Base-by-base conservation (phyloP, 805 yeast species). In the Yamadazyma philogaea region DNA sequence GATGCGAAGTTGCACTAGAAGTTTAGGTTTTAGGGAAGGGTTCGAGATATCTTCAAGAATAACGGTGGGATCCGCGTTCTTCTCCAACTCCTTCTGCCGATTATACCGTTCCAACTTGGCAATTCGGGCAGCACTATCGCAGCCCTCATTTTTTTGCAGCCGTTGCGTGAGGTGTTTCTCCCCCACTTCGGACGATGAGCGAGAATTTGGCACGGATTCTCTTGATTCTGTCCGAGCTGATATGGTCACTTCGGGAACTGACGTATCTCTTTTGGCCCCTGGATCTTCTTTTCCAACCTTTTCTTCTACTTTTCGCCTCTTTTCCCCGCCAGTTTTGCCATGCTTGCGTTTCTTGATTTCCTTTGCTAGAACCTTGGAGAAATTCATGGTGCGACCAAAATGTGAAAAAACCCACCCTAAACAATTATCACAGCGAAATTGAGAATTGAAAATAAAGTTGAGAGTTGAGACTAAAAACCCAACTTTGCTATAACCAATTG, bases 301-400 rank as follows among this genome's bases (percentile, higher is more conserved):
- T n/a, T n/a, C 12, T 11, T 24, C 28, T 5, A 24, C 28, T 7
- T 24, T 24, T 24, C 28, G 8, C 21, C 35, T 32, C 33, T 30
- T 30, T 28, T 27, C 49, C 37, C 28, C 45, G 47, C 34, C 42
- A 21, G 24, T 20, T 26, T 39, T 28, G 40, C 51, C 42, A 45
- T 39, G 26, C 37, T 21, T 61, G 59, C 75, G 75, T 59, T 68
- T 75, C 6, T 60, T 63, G 16, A 79, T 78, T 55, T 79, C 83
- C 20, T 63, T 57, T 1, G 70, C 51, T 40, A 79, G 63, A 59
- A 78, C 48, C 30, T 64, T 61, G 10, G 75, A 64, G 45, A 78
- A 70, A 52, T 77, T 75, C 82, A 78, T 78, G 10, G 28, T 24
- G 28, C 28, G 28, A 24, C 28, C 12, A 5, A 24, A 24, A 11